A percentile compares a stretch with the other conserved stretches of the same genome.
Evolutionary conservation across 257 asterid species (phyloP).

Genomic region (Salvia hispanica): DNA sequence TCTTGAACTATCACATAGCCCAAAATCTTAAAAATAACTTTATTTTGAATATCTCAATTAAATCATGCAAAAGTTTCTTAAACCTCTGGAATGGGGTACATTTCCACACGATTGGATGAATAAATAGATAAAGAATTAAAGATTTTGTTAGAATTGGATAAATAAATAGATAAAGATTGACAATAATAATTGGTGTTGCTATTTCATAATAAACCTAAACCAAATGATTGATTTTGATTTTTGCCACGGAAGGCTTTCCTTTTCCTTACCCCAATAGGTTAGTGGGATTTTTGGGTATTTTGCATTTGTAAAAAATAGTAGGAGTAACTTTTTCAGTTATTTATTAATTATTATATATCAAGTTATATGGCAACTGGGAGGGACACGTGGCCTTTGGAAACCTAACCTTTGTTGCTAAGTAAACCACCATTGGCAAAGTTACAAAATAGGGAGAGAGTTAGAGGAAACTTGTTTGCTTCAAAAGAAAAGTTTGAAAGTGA

Average conservation of each 20-base stretch:
- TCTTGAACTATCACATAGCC: too few species aligned
- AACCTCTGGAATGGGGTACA: too few species aligned
- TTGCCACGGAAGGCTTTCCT: constrained; percentile 27
- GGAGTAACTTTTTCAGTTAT: background rate
- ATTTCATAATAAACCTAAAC: background rate
- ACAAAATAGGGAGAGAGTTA: background rate
- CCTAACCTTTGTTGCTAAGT: constrained; percentile 48
- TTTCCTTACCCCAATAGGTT: constrained; percentile 38
- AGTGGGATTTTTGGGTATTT: constrained; percentile 13
- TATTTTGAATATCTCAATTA: too few species aligned
- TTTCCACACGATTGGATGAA: too few species aligned
- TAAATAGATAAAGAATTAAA: too few species aligned
- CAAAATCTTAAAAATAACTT: too few species aligned
- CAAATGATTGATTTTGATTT: constrained; percentile 14
- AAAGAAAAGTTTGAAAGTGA: constrained; percentile 29
- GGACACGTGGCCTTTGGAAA: constrained; percentile 36
- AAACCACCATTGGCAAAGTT: constrained; percentile 35
- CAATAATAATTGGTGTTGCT: background rate
- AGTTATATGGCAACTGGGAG: constrained; percentile 16
- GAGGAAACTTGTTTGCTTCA: constrained; percentile 30
- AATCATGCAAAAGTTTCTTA: too few species aligned
- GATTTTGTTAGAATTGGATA: too few species aligned
- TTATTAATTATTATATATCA: background rate
- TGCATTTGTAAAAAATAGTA: background rate
- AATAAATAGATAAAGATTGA: background rate